Conservation (phyloP, 2,329 filamentous ascomycete species). For the Fusarium cicatricum region DNA sequence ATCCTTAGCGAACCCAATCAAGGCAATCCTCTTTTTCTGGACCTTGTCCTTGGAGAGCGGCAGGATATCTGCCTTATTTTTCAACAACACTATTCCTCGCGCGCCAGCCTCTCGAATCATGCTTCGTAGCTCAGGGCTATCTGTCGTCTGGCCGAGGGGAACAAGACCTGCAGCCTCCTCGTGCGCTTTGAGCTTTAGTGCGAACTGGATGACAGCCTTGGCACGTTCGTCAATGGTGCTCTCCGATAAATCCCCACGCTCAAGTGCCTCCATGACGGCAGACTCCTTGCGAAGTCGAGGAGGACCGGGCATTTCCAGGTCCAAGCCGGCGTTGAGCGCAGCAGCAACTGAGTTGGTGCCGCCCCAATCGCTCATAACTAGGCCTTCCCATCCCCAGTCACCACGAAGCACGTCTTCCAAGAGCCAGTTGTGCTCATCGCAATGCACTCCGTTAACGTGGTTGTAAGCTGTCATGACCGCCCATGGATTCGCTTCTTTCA, state of each 20-base stretch:
- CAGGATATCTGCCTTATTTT: conserved; percentile 65
- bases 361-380: conserved; percentile 59
- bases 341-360: conserved; percentile 47
- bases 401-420: conserved; percentile 51
- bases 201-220: conserved; percentile 44
- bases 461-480: conserved; percentile 59
- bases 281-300: conserved; percentile 39
- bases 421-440: conserved; percentile 51
- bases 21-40: conserved; percentile 39
- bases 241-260: conserved; percentile 31
- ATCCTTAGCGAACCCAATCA: conserved; percentile 46
- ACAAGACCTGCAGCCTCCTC: not conserved
- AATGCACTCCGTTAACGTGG: conserved; percentile 55
- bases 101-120: conserved; percentile 40
- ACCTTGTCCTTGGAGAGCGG: conserved; percentile 52
- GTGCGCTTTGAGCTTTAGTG: conserved; percentile 35
- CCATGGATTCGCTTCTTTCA: conserved; percentile 52
- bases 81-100: conserved; percentile 69
- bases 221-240: conserved; percentile 41
- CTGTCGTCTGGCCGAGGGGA: conserved; percentile 8
- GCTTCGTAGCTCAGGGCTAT: conserved; percentile 37
- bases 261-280: conserved; percentile 36
- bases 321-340: conserved; percentile 43
- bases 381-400: conserved; percentile 56
- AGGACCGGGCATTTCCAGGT: conserved; percentile 50